These are phyloP conservation scores for Diplosphaera chodatii DNA, from an alignment of 139 green algal species.

Conservation along the genomic window DNA sequence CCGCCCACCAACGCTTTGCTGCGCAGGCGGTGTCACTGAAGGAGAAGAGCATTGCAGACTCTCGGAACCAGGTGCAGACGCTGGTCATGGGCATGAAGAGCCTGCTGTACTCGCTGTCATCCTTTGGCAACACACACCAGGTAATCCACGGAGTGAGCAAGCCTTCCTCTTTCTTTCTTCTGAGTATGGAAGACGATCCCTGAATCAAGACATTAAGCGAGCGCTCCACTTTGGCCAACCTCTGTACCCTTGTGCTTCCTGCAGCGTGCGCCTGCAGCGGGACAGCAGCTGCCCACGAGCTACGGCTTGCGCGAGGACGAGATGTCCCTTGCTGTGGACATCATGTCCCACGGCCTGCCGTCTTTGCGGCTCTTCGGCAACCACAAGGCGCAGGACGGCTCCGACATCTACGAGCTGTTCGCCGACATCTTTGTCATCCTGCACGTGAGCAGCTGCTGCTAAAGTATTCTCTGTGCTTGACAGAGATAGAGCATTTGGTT, in stretches of 20 bases:
- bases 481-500: too few species aligned
- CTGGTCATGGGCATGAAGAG: constrained; percentile 63
- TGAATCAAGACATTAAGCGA: too few species aligned
- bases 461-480: too few species aligned
- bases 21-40: constrained; percentile 1
- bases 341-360: constrained; percentile 22
- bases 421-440: constrained; percentile 77
- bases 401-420: constrained; percentile 68
- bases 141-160: background rate
- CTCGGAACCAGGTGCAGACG: constrained; percentile 39
- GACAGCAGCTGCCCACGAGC: background rate
- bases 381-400: background rate
- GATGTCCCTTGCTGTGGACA: constrained; percentile 12
- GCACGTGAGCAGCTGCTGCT: constrained; percentile 11
- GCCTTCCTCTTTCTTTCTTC: too few species aligned
- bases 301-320: constrained; percentile 19
- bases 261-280: constrained; percentile 4
- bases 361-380: constrained; percentile 18
- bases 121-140: constrained; percentile 31
- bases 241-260: too few species aligned
- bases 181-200: too few species aligned
- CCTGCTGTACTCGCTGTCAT: constrained; percentile 55
- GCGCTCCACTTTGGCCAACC: too few species aligned
- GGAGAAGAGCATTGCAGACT: constrained; percentile 29
- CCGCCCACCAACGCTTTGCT: too few species aligned